These are phyloP conservation scores for Phytophthora kernoviae DNA, from an alignment of 352 stramenopile genomes.

Conservation along the genomic window DNA sequence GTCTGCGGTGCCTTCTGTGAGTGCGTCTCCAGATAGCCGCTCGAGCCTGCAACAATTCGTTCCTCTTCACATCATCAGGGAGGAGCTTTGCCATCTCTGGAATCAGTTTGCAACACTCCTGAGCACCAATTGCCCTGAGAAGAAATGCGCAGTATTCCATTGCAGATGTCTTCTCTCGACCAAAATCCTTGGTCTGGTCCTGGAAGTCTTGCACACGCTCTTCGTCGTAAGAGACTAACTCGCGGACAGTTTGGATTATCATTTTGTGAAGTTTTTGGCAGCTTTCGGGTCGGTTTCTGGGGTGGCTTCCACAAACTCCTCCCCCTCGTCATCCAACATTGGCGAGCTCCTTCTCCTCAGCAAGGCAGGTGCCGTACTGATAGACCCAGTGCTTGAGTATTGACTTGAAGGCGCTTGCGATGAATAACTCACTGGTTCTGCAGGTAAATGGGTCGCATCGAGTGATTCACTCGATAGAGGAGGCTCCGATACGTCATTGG, in stretches of 20 bases:
- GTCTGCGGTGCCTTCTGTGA: conserved; percentile 63
- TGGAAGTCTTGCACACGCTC: conserved; percentile 82
- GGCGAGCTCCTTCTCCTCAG: conserved; percentile 31
- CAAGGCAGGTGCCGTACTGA: conserved; percentile 12
- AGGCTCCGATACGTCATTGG: conserved; percentile 4
- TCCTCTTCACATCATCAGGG: conserved; percentile 65
- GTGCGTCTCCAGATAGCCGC: conserved; percentile 65
- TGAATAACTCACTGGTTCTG: conserved; percentile 20
- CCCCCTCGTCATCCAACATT: conserved; percentile 48
- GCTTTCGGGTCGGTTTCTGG: conserved; percentile 58
- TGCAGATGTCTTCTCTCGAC: conserved; percentile 61
- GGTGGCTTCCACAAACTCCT: conserved; percentile 58
- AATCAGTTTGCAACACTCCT: conserved; percentile 76
- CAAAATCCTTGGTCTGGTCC: conserved; percentile 81
- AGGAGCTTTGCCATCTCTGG: conserved; percentile 75
- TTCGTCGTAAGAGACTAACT: conserved; percentile 65
- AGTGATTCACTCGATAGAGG: conserved; percentile 12
- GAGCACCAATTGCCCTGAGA: conserved; percentile 63
- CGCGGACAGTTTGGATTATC: conserved; percentile 66
- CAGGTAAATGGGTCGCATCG: conserved; percentile 11
- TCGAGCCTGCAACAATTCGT: conserved; percentile 64
- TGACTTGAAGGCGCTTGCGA: conserved; percentile 14
- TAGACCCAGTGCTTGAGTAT: conserved; percentile 24
- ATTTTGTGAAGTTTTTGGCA: conserved; percentile 81
- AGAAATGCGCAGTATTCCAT: conserved; percentile 84